Percentiles rank a stretch among this genome's conserved stretches.
Conservation (phyloP, 169 alveolate species). For the Amoebophrya sp. region DNA sequence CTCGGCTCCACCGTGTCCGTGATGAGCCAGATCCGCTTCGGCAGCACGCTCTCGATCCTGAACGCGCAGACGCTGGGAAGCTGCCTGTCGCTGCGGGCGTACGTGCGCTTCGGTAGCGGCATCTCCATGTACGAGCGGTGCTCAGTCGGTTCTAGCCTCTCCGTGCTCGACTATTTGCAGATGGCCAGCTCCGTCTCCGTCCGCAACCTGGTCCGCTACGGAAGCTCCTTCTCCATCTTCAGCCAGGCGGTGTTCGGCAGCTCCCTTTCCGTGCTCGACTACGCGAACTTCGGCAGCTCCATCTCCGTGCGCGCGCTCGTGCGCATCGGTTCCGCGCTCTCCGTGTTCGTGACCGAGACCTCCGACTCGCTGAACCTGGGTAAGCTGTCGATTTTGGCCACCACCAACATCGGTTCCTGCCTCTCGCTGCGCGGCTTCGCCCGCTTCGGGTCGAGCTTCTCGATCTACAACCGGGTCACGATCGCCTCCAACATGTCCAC, state of each 20-base stretch:
- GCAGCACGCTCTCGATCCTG: not conserved
- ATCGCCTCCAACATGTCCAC: no score
- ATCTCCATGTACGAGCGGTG: not conserved
- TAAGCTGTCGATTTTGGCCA: not conserved
- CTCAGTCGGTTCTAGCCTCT: not conserved
- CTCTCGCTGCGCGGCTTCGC: constrained; percentile 8
- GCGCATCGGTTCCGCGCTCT: not conserved
- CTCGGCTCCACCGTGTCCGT: not conserved
- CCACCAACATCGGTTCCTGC: not conserved
- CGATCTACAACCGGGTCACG: not conserved
- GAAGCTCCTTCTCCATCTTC: not conserved
- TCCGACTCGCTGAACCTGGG: not conserved
- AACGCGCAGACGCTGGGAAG: not conserved
- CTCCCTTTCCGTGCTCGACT: not conserved
- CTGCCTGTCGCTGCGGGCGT: not conserved
- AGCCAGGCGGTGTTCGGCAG: not conserved
- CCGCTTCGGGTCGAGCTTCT: not conserved
- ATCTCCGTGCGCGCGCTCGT: not conserved
- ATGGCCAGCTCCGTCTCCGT: not conserved
- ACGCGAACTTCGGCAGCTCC: not conserved
- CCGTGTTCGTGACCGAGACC: not conserved
- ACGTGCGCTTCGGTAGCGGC: not conserved
- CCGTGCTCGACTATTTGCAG: not conserved
- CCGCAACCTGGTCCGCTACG: not conserved
- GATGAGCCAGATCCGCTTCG: not conserved